Conservation (phyloP, 2,329 filamentous ascomycete genomes). For the Tolypocladium inflatum region DNA sequence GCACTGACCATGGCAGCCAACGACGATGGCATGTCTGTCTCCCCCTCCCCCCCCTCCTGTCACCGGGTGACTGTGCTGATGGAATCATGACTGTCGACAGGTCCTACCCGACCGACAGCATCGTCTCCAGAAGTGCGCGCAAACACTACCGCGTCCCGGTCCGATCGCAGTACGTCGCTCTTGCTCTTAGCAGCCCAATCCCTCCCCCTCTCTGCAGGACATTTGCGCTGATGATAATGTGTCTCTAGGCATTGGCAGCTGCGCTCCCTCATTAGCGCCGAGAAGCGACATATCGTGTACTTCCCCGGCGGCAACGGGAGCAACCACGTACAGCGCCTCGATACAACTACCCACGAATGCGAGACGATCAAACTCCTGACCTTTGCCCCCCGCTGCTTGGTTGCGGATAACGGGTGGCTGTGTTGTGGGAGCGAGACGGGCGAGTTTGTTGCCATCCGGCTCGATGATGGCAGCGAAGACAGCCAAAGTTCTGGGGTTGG, state of each 20-base stretch:
- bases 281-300: slow-evolving; percentile 69
- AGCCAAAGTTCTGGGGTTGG: slow-evolving; percentile 13
- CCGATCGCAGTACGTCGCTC: slow-evolving; percentile 47
- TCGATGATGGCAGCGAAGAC: slow-evolving; percentile 32
- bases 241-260: slow-evolving; percentile 69
- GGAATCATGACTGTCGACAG: slow-evolving; percentile 26
- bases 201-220: background rate
- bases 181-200: background rate
- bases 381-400: slow-evolving; percentile 74
- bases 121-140: slow-evolving; percentile 50
- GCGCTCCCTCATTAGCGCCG: slow-evolving; percentile 78
- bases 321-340: slow-evolving; percentile 54
- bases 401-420: slow-evolving; percentile 79
- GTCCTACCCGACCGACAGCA: slow-evolving; percentile 54
- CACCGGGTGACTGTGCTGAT: background rate
- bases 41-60: background rate
- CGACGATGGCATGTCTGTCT: slow-evolving; percentile 41
- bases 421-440: slow-evolving; percentile 85
- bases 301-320: slow-evolving; percentile 70
- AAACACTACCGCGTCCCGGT: slow-evolving; percentile 61
- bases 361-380: slow-evolving; percentile 63
- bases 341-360: slow-evolving; percentile 60
- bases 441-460: slow-evolving; percentile 72
- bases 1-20: slow-evolving; percentile 40
- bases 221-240: background rate